Base-by-base conservation (phyloP, 306 rosid species). In the Gastrolobium villosum region DNA sequence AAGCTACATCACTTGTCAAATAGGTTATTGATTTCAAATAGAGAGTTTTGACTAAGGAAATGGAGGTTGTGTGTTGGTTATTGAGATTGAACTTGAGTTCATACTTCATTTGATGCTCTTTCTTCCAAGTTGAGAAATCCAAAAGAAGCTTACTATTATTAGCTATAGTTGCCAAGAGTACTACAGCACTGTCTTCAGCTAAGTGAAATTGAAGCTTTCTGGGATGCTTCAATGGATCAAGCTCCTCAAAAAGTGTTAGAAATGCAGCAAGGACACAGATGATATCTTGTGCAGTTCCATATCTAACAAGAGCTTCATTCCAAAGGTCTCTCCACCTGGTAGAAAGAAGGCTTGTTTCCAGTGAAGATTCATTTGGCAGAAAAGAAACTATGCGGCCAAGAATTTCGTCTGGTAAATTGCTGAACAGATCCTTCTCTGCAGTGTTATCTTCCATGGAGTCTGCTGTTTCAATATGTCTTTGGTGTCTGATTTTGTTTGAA, bases 241-340 rank as follows among this genome's bases (percentile, higher is more conserved):
- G 65, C 65, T 79, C 87, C 36, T 90, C 82, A 76, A 83, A 87
- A 46, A 36, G 69, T 50, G 82, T 41, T 0, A 89, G 34, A 57
- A 92, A 89, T 7, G 31, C 59, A 53, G 75, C 49, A 61, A 90
- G 59, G 78, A 81, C 81, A 36, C 7, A 35, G 32, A 74, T 71
- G 63, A 80, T 75, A n/a, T 78, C 83, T 45, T 86, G 83, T 3
- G 37, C 3, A 6, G 83, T 70, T 46, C 90, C 89, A 75, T 81
- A 60, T 72, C 63, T 79, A 5, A 86, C 74, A 3, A 82, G 32
- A 66, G 80, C 31, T 68, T 72, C 61, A 79, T 89, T 89, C 98
- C 96, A 90, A 1, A 94, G 74, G 34, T 77, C 64, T 65, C 88
- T 87, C 98, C 98, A 94, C 48, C 88, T 84, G 1, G 70, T 83